These are phyloP conservation scores for Hygrophila difformis DNA, from an alignment of 257 asterid species.

Conservation along the genomic window DNA sequence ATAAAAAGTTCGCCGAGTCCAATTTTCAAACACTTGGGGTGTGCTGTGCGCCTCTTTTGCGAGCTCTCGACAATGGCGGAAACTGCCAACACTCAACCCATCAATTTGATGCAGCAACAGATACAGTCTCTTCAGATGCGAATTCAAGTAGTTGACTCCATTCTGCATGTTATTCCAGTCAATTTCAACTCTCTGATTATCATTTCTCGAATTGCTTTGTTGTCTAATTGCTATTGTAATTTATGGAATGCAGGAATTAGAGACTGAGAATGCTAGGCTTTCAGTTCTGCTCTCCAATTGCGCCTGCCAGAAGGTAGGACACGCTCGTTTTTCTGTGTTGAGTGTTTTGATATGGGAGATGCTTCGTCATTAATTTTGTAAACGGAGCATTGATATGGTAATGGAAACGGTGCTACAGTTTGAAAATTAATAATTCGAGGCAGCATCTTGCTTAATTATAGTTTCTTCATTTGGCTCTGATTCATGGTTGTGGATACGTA, in stretches of 20 bases:
- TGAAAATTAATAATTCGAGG: not conserved
- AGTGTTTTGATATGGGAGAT: not conserved
- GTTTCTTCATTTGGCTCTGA: not conserved
- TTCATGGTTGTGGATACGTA: slow-evolving; percentile 2
- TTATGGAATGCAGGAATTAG: slow-evolving; percentile 44
- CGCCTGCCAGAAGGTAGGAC: slow-evolving; percentile 53
- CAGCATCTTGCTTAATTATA: not conserved
- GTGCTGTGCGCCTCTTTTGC: slow-evolving; percentile 10
- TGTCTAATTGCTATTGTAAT: not conserved
- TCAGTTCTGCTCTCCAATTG: slow-evolving; percentile 47
- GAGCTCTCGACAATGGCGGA: slow-evolving; percentile 27
- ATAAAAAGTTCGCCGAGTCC: too few relatives aligned
- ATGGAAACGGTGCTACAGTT: not conserved
- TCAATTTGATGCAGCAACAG: slow-evolving; percentile 27
- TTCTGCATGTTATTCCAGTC: not conserved
- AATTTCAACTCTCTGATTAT: not conserved
- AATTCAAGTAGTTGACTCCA: slow-evolving; percentile 30
- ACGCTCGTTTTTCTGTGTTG: not conserved
- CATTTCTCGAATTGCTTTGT: not conserved
- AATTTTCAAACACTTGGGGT: slow-evolving; percentile 24
- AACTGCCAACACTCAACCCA: slow-evolving; percentile 18
- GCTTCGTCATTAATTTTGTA: not conserved
- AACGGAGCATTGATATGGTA: not conserved
- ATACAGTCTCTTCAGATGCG: slow-evolving; percentile 42
- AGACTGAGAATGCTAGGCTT: slow-evolving; percentile 51